A percentile compares a stretch with the other conserved stretches of the same genome.
Conservation (phyloP, 768 basidiomycete species). For the Trametes gibbosa region DNA sequence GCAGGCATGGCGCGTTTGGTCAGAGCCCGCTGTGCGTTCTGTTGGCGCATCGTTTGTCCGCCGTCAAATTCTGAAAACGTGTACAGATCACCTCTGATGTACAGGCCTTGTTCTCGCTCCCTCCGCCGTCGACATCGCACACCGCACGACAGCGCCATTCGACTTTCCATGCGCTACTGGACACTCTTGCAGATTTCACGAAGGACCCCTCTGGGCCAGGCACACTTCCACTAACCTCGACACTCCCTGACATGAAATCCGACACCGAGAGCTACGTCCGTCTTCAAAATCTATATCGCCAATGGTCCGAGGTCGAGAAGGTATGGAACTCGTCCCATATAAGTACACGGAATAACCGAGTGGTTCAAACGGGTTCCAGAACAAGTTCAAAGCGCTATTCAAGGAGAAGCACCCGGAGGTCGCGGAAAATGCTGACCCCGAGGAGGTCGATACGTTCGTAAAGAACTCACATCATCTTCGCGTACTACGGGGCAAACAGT, state of each 20-base stretch:
- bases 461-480: constrained; percentile 77
- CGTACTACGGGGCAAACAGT: constrained; percentile 60
- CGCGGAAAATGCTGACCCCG: constrained; percentile 45
- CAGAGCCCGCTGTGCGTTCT: constrained; percentile 43
- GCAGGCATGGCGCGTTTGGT: constrained; percentile 83
- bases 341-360: too few relatives aligned
- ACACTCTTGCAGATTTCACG: constrained; percentile 66
- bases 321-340: constrained; percentile 10
- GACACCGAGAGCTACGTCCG: constrained; percentile 80
- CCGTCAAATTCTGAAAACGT: background rate
- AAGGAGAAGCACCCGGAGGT: constrained; percentile 41
- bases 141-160: constrained; percentile 36
- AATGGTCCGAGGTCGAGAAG: constrained; percentile 71
- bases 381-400: constrained; percentile 38
- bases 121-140: constrained; percentile 35
- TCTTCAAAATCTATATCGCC: constrained; percentile 83
- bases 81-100: constrained; percentile 67
- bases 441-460: constrained; percentile 66
- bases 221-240: constrained; percentile 75
- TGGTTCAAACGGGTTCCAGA: constrained; percentile 7
- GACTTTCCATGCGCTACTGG: constrained; percentile 77
- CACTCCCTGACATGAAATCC: constrained; percentile 95
- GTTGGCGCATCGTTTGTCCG: background rate
- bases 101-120: constrained; percentile 58
- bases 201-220: constrained; percentile 47